These are phyloP conservation scores for Golubevia sp. DNA, from an alignment of 1,284 basidiomycete species.

Conservation along the genomic window DNA sequence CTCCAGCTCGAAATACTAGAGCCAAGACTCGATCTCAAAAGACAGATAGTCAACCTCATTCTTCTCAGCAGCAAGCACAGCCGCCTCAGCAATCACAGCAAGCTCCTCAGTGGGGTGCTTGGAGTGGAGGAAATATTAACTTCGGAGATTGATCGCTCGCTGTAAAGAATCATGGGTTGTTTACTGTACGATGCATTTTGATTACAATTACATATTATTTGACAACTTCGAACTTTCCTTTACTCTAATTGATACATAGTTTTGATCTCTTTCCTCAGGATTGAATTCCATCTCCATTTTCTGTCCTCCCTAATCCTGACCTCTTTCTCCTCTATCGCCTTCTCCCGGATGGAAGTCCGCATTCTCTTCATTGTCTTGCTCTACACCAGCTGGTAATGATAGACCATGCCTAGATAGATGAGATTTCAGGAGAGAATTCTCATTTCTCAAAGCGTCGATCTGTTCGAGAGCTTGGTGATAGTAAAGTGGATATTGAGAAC, in stretches of 20 bases:
- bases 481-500: neutral
- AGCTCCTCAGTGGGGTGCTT: conserved; percentile 39
- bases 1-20: neutral
- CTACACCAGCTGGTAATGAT: neutral
- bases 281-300: no score
- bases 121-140: conserved; percentile 41
- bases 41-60: no score
- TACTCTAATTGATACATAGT: neutral
- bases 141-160: conserved; percentile 20
- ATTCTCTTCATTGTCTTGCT: neutral
- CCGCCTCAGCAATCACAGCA: conserved; percentile 8
- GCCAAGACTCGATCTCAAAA: neutral
- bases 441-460: neutral
- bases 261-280: neutral
- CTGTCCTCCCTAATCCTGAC: no score
- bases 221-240: conserved; percentile 5
- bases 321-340: neutral
- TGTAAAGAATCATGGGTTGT: neutral
- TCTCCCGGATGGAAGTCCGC: neutral
- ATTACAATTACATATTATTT: conserved; percentile 1
- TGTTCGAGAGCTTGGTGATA: neutral
- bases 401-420: neutral
- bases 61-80: conserved; percentile 5
- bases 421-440: neutral
- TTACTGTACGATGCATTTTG: neutral